Percentiles rank a stretch among this genome's conserved stretches.
These are phyloP conservation scores for Letharia lupina DNA, from an alignment of 495 filamentous ascomycete species.

Conservation along the genomic window DNA sequence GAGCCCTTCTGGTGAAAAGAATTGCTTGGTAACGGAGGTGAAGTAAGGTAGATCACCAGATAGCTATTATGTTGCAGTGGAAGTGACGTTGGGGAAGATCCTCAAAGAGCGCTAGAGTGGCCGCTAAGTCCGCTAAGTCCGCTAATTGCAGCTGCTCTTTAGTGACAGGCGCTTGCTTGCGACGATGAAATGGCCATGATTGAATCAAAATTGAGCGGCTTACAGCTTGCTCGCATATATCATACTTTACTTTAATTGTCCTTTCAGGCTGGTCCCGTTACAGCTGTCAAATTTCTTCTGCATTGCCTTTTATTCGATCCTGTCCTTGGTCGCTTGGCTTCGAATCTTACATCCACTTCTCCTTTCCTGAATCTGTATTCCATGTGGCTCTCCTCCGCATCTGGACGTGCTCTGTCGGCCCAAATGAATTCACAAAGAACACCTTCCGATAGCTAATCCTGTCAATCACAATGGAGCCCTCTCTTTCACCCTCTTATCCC, in stretches of 20 bases:
- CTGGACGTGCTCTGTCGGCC: neutral
- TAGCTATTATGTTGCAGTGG: neutral
- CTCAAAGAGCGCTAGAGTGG: neutral
- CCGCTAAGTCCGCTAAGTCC: neutral
- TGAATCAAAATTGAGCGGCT: neutral
- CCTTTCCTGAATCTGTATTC: neutral
- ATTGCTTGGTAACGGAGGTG: neutral
- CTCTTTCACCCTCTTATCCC: constrained; percentile 1
- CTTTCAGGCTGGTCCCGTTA: neutral
- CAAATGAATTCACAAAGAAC: constrained; percentile 2
- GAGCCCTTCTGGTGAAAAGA: neutral
- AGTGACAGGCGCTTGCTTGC: neutral
- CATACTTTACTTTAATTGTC: neutral
- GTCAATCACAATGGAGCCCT: constrained; percentile 15
- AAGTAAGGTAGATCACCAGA: neutral
- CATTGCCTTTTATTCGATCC: neutral
- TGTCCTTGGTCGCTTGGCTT: neutral
- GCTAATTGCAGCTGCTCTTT: no score
- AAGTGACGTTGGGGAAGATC: neutral
- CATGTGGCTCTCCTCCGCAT: neutral
- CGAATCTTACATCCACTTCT: neutral
- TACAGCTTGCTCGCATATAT: constrained; percentile 3
- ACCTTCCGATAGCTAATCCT: neutral
- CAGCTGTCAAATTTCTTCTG: neutral
- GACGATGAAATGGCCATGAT: neutral